A percentile compares a stretch with the other conserved stretches of the same genome.
Conservation (phyloP, 352 stramenopile species). For the Aphanomyces cochlioides region DNA sequence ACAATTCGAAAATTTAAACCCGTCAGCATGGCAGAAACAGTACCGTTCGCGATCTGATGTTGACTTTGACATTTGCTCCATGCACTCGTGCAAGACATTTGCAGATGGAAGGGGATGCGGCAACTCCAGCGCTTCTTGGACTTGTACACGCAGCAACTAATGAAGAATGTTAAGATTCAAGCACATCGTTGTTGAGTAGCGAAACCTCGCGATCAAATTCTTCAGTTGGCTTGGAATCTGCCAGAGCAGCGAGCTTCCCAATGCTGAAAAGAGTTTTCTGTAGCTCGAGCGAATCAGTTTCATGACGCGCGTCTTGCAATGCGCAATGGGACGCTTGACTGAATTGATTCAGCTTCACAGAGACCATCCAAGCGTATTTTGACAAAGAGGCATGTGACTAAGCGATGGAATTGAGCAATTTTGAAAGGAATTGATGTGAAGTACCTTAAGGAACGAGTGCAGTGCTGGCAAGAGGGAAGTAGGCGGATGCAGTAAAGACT, state of each 20-base stretch:
- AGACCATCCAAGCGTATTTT: slow-evolving; percentile 63
- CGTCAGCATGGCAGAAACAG: not conserved
- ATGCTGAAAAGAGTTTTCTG: slow-evolving; percentile 78
- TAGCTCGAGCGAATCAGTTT: slow-evolving; percentile 51
- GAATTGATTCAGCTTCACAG: slow-evolving; percentile 60
- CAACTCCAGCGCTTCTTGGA: slow-evolving; percentile 9
- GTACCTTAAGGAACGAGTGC: slow-evolving; percentile 56
- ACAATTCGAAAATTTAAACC: not conserved
- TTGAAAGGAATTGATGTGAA: not conserved
- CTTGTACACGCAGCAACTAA: slow-evolving; percentile 2
- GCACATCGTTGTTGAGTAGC: not conserved
- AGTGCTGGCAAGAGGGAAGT: slow-evolving; percentile 60
- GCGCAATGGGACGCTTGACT: slow-evolving; percentile 52
- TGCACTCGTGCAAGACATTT: not conserved
- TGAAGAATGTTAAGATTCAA: not conserved
- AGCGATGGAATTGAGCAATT: not conserved
- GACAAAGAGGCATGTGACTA: slow-evolving; percentile 45
- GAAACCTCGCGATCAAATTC: not conserved
- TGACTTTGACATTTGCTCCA: not conserved
- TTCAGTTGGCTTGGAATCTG: slow-evolving; percentile 4
- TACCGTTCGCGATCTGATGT: slow-evolving; percentile 39
- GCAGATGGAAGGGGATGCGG: not conserved
- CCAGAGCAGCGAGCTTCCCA: slow-evolving; percentile 71
- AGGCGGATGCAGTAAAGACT: slow-evolving; percentile 34
- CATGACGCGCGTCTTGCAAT: slow-evolving; percentile 50